Evolutionary conservation across 441 rosid species (phyloP), one percentile per base, ranked within the genome.

Genomic region (Croton setiger): DNA sequence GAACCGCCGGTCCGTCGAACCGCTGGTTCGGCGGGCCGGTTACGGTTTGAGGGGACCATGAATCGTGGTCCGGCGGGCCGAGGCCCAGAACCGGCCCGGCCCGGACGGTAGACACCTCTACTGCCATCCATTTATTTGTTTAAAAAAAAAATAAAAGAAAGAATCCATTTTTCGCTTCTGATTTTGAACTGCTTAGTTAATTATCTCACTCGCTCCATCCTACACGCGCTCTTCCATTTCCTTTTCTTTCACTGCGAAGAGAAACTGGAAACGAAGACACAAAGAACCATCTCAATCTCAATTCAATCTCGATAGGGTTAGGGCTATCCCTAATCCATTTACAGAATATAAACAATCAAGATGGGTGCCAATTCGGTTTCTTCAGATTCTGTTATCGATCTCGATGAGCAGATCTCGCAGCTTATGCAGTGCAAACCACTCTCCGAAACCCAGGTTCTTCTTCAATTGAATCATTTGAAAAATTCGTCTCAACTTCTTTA

Each of bases 371-470:
- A 78, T 76, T 82, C 85, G 74, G 72, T 71, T 64, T 78, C 82
- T 72, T 78, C 88, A 36, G 79, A 85, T 74, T 77, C 88, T 27
- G 75, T 76, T 66, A 75, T 80, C 54, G 85, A 84, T 75, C 80
- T 87, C 18, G 90, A 85, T 69, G 85, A 87, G 74, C 83, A 87
- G 83, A 87, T 87, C 77, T 64, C 81, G 48, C 87, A 84, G 82
- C 87, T 87, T 65, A 85, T 84, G 85, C 92, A 87, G 85, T 87
- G 92, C 88, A 87, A 82, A 74, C 90, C 92, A 43, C 76, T 87
- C 43, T 83, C 89, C 2, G 90, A 87, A 49, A 84, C 80, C 55
- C 85, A 87, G 88, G 92, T 87, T 60, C 18, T 12, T 2, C 15
- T 68, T 53, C 61, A 10, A 12, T 5, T 27, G 31, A 10, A 9